phyloP scores from a whole-genome alignment of 2,329 filamentous ascomycete genomes.

The Trichoderma pleuroti region DNA sequence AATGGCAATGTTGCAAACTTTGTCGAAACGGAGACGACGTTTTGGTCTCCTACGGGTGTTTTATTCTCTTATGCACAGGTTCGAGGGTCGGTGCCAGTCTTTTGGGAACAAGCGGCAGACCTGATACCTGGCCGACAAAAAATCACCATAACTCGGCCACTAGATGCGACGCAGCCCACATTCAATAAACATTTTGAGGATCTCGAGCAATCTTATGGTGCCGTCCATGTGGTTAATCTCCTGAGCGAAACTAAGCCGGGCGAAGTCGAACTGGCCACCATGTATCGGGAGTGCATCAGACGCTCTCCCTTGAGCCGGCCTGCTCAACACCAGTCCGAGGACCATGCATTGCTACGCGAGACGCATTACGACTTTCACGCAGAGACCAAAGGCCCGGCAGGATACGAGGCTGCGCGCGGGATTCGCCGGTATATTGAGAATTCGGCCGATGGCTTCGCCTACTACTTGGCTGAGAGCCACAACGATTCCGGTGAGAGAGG shows the following conservation, averaged over 20 bases:
- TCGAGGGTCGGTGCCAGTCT: slow-evolving; percentile 88
- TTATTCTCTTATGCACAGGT: slow-evolving; percentile 94
- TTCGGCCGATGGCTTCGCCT: slow-evolving; percentile 86
- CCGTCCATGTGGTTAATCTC: slow-evolving; percentile 88
- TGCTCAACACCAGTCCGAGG: slow-evolving; percentile 52
- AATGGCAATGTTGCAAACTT: slow-evolving; percentile 98
- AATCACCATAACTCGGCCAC: slow-evolving; percentile 82
- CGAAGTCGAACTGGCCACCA: slow-evolving; percentile 76
- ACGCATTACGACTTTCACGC: slow-evolving; percentile 97
- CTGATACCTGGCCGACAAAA: slow-evolving; percentile 91
- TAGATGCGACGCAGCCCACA: slow-evolving; percentile 86
- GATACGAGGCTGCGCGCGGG: slow-evolving; percentile 85
- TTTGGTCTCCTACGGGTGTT: slow-evolving; percentile 73
- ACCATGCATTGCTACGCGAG: slow-evolving; percentile 71
- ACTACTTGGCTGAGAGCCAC: slow-evolving; percentile 75
- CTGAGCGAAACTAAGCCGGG: slow-evolving; percentile 86
- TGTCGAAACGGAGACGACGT: slow-evolving; percentile 94
- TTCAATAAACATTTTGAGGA: slow-evolving; percentile 93
- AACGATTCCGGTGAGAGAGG: slow-evolving; percentile 48
- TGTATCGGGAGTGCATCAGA: slow-evolving; percentile 74
- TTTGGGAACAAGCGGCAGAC: slow-evolving; percentile 92
- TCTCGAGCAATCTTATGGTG: slow-evolving; percentile 82
- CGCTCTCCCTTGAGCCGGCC: slow-evolving; percentile 67
- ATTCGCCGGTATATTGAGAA: slow-evolving; percentile 75
- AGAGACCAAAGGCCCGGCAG: slow-evolving; percentile 79